Base-by-base conservation (phyloP, 768 basidiomycete species). In the Austroboletus festivus region DNA sequence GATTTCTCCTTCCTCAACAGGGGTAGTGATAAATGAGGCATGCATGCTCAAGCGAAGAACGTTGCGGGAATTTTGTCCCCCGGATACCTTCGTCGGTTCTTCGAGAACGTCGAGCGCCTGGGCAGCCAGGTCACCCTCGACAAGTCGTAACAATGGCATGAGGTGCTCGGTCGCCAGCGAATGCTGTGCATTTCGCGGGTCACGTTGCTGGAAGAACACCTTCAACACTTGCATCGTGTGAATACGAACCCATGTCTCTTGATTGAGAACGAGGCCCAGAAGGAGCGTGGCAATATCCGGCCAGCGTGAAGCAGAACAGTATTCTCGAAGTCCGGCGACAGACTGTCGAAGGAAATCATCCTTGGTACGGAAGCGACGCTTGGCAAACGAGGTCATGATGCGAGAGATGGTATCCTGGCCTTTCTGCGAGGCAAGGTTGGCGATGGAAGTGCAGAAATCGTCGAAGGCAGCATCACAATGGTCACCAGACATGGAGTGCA, bases 271-370 rank as follows among this genome's bases (percentile, higher is more conserved):
- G 12, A 95, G 75, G 11, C 92, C 87, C 11, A 95, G 76, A n/a
- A 96, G 79, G 15, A 93, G 75, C 1, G 89, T 89, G 41, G 91
- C 83, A 18, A 93, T 81, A 23, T 92, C 84, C 2, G 86, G 78
- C 81, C 89, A 89, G 56, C 83, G 73, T 43, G 88, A 78, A 4
- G 73, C 73, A 0, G 82, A 81, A 60, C 91, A 93, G 65, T 90
- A 84, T 61, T 96, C 93, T 19, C 92, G 82, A 31, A 97, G 76
- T 56, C 88, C 85, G 2, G 82, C 75, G 19, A 92, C 84, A 0
- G 90, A 92, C 62, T 96, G 92, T 5, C 91, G 83, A 50, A 95
- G 77, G 70, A 95, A 95, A 68, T 96, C 93, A 44, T 97, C 93
- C 59, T 85, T 85, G 2, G 92, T 92, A 41, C 93, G 77, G 75